Evolutionary conservation across 129 eudicot species (phyloP), one percentile per base, ranked within the genome.

Genomic region (sunflower (Helianthus annuus)): DNA sequence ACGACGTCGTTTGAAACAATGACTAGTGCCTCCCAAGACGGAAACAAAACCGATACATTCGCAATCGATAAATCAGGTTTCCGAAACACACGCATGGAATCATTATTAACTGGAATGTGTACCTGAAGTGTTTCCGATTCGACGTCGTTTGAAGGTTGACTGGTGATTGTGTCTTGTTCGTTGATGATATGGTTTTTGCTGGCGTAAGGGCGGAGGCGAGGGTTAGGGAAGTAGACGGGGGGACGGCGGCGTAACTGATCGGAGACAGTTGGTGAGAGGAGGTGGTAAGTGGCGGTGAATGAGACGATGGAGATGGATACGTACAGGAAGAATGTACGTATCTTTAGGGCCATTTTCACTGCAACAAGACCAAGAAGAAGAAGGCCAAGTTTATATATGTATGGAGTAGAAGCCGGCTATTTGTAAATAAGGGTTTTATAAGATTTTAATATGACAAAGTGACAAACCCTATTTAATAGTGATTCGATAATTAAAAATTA

Each of bases 11-110:
- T 59, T 1, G 87, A 19, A n/a, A 74, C 72, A 17, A 92, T 65
- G 14, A 89, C 91, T 17, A 87, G 80, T 15, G 83, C 91, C 70
- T 89, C 90, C 96, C 96, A 92, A 1, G 72, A 83, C 0, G 91
- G 96, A 56, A 92, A 60, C 75, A 89, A 83, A 66, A 88, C 51
- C 2, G 88, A 76, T 34, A 76, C 60, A 12, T 82, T 64, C 38
- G 78, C 10, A 15, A 73, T 19, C 4, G 74, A 51, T 10, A 34
- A 57, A 22, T 22, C 63, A 22, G 13, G n/a, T 10, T 22, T 57
- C 63, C 1, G 8, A 4, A 53, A 6, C 24, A 53, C 58, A 53
- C 3, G 17, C 13, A 58, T 24, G 6, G 66, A 40, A 19, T 56
- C 54, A 56, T 42, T 42, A 42, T 42, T 40, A 32, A 32, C 36